Evolutionary conservation across 345 rosid genomes (phyloP).

Genomic region (Boechera stricta): DNA sequence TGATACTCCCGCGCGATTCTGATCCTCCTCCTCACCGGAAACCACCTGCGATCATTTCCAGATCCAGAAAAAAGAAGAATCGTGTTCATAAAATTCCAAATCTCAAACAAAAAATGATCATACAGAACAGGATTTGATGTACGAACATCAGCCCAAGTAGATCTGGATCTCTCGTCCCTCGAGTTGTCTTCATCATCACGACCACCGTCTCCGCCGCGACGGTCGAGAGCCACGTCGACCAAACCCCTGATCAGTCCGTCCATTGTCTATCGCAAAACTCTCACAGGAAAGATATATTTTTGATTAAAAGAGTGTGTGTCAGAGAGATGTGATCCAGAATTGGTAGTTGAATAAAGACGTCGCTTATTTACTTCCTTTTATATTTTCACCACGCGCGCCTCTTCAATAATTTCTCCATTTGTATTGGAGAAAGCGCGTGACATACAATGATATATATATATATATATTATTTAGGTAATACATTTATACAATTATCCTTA

Average conservation of each 20-base stretch:
- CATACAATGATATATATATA: not conserved
- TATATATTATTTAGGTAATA: no score
- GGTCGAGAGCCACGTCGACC: slow-evolving; percentile 57
- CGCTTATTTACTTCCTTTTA: slow-evolving; percentile 16
- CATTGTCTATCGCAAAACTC: slow-evolving; percentile 46
- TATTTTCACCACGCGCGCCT: slow-evolving; percentile 28
- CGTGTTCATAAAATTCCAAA: not conserved
- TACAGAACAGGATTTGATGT: not conserved
- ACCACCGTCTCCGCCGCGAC: slow-evolving; percentile 18
- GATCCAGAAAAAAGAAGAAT: slow-evolving; percentile 13
- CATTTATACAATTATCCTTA: no score
- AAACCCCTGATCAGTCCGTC: slow-evolving; percentile 80
- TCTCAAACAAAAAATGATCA: not conserved
- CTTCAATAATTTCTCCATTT: not conserved
- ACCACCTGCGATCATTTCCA: slow-evolving; percentile 62
- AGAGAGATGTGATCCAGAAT: slow-evolving; percentile 32
- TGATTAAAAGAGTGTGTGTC: not conserved
- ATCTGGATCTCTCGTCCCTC: slow-evolving; percentile 68
- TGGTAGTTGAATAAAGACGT: slow-evolving; percentile 27
- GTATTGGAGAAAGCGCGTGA: slow-evolving; percentile 20
- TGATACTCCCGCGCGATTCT: slow-evolving; percentile 37
- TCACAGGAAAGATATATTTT: not conserved
- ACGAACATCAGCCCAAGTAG: slow-evolving; percentile 76
- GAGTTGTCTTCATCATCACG: slow-evolving; percentile 37
- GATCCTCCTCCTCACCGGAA: slow-evolving; percentile 57